Conservation (phyloP, 2,329 filamentous ascomycete species). For the Penicillium freii region DNA sequence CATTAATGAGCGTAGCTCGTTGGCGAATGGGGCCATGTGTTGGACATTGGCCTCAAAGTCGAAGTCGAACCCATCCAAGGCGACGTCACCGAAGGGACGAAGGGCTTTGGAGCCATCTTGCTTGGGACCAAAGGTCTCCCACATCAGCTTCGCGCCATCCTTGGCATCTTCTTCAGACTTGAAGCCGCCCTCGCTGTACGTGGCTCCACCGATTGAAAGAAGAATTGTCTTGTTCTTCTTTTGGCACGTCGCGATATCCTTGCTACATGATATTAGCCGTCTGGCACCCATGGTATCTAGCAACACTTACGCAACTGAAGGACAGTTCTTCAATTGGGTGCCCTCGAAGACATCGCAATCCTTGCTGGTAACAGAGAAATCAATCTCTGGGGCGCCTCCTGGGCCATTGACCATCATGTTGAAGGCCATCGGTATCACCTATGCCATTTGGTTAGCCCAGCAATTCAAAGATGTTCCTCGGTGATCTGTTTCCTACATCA, state of each 20-base stretch:
- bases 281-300: constrained; percentile 1
- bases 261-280: constrained; percentile 27
- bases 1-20: constrained; percentile 56
- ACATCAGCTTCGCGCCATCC: constrained; percentile 61
- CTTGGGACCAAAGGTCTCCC: constrained; percentile 68
- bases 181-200: constrained; percentile 69
- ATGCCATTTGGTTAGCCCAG: constrained; percentile 9
- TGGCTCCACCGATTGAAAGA: constrained; percentile 69
- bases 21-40: constrained; percentile 63
- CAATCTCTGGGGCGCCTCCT: constrained; percentile 52
- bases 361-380: constrained; percentile 65
- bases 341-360: constrained; percentile 60
- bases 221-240: constrained; percentile 66
- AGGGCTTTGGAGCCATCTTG: constrained; percentile 43
- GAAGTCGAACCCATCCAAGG: constrained; percentile 73
- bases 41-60: constrained; percentile 64
- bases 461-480: fast-evolving
- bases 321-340: constrained; percentile 60
- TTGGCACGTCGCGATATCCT: constrained; percentile 61
- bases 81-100: constrained; percentile 65
- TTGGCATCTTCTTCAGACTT: constrained; percentile 51
- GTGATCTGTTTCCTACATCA: constrained; percentile 12
- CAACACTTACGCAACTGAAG: constrained; percentile 59
- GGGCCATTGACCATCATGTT: constrained; percentile 56
- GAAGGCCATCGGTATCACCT: constrained; percentile 66